Percentiles rank a stretch among this genome's conserved stretches.
Conservation (phyloP, 2,329 filamentous ascomycete species). For the Trichoderma asperellum region DNA sequence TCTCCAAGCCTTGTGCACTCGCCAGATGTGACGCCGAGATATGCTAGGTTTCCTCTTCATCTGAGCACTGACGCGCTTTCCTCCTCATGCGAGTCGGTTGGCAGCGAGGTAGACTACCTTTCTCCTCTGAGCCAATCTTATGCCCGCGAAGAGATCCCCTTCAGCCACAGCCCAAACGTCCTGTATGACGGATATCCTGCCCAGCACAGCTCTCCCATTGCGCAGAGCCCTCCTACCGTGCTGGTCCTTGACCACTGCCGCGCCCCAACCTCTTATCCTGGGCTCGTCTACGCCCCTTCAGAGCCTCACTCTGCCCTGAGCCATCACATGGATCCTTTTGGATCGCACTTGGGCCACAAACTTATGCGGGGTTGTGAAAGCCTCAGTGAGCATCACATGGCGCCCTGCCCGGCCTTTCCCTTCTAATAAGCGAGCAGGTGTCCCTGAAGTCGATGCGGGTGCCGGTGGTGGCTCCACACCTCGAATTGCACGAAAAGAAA, state of each 20-base stretch:
- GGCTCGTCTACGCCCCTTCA: conserved; percentile 63
- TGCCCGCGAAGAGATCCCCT: conserved; percentile 61
- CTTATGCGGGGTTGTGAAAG: conserved; percentile 59
- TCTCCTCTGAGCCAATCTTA: conserved; percentile 62
- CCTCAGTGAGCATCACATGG: conserved; percentile 54
- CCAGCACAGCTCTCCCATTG: conserved; percentile 55
- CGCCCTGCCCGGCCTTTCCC: conserved; percentile 41
- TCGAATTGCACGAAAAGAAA: conserved; percentile 50
- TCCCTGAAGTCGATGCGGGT: conserved; percentile 58
- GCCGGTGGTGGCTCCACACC: conserved; percentile 51
- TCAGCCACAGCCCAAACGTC: conserved; percentile 58
- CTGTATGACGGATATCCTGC: conserved; percentile 61
- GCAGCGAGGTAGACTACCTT: conserved; percentile 65
- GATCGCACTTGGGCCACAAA: conserved; percentile 57
- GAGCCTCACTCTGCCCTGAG: conserved; percentile 62
- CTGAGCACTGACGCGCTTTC: conserved; percentile 56
- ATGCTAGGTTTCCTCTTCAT: conserved; percentile 51
- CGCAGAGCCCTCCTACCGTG: conserved; percentile 59
- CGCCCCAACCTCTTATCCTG: conserved; percentile 63
- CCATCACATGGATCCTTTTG: conserved; percentile 62
- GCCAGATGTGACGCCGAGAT: conserved; percentile 44
- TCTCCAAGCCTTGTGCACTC: conserved; percentile 46
- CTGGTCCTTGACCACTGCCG: conserved; percentile 61
- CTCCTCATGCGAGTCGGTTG: conserved; percentile 62
- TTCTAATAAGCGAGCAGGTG: conserved; percentile 50